phyloP scores from a whole-genome alignment of 1,284 basidiomycete species.

The Anthracocystis panici-leucophaei region DNA sequence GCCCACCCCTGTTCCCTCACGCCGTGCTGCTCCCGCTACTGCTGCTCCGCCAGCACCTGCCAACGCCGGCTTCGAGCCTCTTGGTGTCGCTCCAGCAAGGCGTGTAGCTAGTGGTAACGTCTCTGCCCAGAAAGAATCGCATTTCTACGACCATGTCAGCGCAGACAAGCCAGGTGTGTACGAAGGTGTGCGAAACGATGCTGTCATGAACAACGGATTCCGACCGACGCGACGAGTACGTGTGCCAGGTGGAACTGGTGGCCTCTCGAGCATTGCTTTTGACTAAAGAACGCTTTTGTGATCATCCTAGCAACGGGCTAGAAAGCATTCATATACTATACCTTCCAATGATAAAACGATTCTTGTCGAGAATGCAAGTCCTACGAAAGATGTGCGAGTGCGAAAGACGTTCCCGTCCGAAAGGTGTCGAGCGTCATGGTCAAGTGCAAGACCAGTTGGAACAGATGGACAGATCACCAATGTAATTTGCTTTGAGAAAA shows the following conservation, averaged over 20 bases:
- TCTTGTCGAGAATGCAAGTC: no score
- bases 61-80: constrained; percentile 36
- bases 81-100: constrained; percentile 31
- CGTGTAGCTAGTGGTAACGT: constrained; percentile 38
- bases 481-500: no score
- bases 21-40: constrained; percentile 1
- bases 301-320: background rate
- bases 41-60: constrained; percentile 20
- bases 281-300: constrained; percentile 10
- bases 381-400: no score
- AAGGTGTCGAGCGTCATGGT: no score
- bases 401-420: no score
- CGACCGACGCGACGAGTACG: constrained; percentile 56
- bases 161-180: constrained; percentile 38
- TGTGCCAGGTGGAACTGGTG: constrained; percentile 56
- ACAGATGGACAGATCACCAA: no score
- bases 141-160: constrained; percentile 26
- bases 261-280: constrained; percentile 56
- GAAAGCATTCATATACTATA: background rate
- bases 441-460: no score
- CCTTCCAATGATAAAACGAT: no score
- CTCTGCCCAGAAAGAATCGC: constrained; percentile 22
- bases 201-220: constrained; percentile 57
- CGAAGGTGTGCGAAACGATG: constrained; percentile 48
- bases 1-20: constrained; percentile 11